A percentile compares a stretch with the other conserved stretches of the same genome.
Evolutionary conservation across 495 filamentous ascomycete species (phyloP).

Genomic region (Platismatia glauca): DNA sequence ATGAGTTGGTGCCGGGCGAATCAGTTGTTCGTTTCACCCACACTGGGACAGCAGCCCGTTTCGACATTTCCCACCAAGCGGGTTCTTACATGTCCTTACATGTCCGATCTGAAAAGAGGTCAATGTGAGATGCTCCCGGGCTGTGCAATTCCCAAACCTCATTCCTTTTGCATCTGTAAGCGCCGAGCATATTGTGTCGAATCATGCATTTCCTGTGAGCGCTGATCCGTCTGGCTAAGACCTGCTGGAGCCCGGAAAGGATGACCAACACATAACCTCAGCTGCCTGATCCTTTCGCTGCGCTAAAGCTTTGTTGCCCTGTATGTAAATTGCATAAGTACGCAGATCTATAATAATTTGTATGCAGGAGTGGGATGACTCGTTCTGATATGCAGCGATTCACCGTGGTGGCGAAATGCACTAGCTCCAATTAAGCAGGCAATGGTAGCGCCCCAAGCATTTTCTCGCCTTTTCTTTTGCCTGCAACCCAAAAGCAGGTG

Average conservation of each 20-base stretch:
- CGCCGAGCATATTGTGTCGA: not conserved
- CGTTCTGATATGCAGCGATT: conserved; percentile 5
- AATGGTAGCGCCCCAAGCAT: conserved; percentile 18
- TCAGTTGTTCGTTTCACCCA: conserved; percentile 10
- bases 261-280: not conserved
- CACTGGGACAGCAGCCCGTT: not conserved
- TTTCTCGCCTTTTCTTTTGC: conserved; percentile 6
- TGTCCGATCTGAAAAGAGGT: conserved; percentile 6
- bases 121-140: conserved; percentile 7
- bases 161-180: conserved; percentile 4
- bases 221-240: not conserved
- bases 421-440: conserved; percentile 14
- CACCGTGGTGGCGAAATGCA: conserved; percentile 3
- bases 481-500: not conserved
- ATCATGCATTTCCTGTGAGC: not conserved
- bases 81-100: conserved; percentile 4
- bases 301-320: not conserved
- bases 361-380: conserved; percentile 5
- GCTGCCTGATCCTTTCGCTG: not conserved
- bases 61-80: conserved; percentile 1
- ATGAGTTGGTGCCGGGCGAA: conserved; percentile 10
- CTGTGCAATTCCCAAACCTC: conserved; percentile 9
- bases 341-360: too few relatives aligned
- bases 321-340: conserved; percentile 2
- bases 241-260: not conserved